Evolutionary conservation across 805 yeast species (phyloP).

Genomic region (Pichia eremophila): DNA sequence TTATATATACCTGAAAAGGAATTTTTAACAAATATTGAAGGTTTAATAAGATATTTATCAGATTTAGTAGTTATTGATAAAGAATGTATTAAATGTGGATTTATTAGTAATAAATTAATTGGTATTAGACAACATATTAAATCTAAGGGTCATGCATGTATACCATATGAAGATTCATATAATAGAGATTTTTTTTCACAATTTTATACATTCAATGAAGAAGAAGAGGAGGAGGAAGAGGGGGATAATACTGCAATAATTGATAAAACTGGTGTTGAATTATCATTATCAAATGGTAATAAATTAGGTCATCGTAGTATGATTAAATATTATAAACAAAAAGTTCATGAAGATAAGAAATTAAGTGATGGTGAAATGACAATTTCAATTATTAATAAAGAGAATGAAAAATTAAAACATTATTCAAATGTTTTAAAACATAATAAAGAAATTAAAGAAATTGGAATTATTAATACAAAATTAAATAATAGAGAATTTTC

Average conservation of each 20-base stretch:
- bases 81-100: conserved; percentile 72
- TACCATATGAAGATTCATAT: conserved; percentile 76
- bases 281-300: conserved; percentile 67
- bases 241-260: conserved; percentile 23
- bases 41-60: conserved; percentile 61
- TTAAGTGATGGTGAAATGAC: conserved; percentile 58
- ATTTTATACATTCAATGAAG: conserved; percentile 65
- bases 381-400: conserved; percentile 13
- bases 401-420: conserved; percentile 12
- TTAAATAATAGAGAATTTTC: conserved; percentile 25
- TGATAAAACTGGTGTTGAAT: conserved; percentile 42
- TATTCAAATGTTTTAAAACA: conserved; percentile 9
- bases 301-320: conserved; percentile 72
- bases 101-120: conserved; percentile 67
- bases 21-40: conserved; percentile 57
- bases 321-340: conserved; percentile 59
- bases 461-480: conserved; percentile 17
- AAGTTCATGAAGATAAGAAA: conserved; percentile 33
- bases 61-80: conserved; percentile 72
- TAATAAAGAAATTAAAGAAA: conserved; percentile 37
- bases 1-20: conserved; percentile 78
- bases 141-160: conserved; percentile 75
- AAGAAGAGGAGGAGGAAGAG: background rate
- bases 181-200: conserved; percentile 62
- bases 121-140: conserved; percentile 83